These are phyloP conservation scores for Diaporthe sp. DNA, from an alignment of 2,329 filamentous ascomycete genomes.

Conservation along the genomic window DNA sequence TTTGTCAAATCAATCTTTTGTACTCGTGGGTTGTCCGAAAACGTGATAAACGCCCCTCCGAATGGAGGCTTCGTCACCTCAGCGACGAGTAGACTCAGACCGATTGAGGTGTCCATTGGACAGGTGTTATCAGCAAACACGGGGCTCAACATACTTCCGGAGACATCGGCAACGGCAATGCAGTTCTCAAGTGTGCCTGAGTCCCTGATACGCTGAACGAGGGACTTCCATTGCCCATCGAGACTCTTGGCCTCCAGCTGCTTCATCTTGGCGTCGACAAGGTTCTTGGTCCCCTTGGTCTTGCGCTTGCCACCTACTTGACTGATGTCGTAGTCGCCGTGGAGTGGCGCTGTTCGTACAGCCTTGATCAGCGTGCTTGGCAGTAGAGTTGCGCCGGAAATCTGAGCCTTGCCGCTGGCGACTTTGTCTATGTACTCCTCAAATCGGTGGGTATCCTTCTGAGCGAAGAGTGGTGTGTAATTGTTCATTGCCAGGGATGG, in stretches of 20 bases:
- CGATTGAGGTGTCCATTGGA: slow-evolving; percentile 68
- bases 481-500: slow-evolving; percentile 70
- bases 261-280: slow-evolving; percentile 49
- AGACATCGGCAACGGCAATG: slow-evolving; percentile 72
- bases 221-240: slow-evolving; percentile 68
- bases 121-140: slow-evolving; percentile 59
- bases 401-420: slow-evolving; percentile 60
- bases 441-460: slow-evolving; percentile 66
- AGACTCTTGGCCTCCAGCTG: slow-evolving; percentile 55
- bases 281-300: slow-evolving; percentile 40
- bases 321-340: too few species aligned
- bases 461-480: slow-evolving; percentile 63
- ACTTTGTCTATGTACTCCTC: slow-evolving; percentile 64
- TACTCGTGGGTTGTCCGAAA: slow-evolving; percentile 58
- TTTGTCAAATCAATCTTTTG: slow-evolving; percentile 55
- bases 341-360: slow-evolving; percentile 34
- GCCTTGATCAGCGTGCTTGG: slow-evolving; percentile 63
- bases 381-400: slow-evolving; percentile 69
- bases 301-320: not conserved
- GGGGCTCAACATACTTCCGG: slow-evolving; percentile 63
- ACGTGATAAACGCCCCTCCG: slow-evolving; percentile 68
- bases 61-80: slow-evolving; percentile 68
- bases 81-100: slow-evolving; percentile 68
- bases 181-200: slow-evolving; percentile 65
- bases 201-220: slow-evolving; percentile 71